A percentile compares a stretch with the other conserved stretches of the same genome.
Evolutionary conservation across 1,139 yeast species (phyloP).

Genomic region (Candida tetrigidarum): DNA sequence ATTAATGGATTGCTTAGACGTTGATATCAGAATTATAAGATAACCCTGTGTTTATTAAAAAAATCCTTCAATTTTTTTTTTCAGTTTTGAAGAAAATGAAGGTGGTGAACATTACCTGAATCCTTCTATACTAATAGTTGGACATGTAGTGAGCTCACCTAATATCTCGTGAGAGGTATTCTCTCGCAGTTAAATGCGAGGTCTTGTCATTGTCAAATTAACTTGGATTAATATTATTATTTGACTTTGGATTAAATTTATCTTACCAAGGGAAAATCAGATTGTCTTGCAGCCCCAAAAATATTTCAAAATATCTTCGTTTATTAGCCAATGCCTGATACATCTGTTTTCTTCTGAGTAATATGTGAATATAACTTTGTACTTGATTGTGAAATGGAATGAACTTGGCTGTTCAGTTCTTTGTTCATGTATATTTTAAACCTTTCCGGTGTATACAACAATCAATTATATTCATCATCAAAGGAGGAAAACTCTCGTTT

Average conservation of each 20-base stretch:
- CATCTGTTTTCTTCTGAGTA: conserved; percentile 55
- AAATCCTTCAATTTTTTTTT: conserved; percentile 6
- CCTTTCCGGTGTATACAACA: conserved; percentile 31
- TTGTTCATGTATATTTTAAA: conserved; percentile 25
- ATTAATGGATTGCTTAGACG: conserved; percentile 15
- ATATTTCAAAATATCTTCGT: conserved; percentile 28
- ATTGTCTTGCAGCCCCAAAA: conserved; percentile 48
- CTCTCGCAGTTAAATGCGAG: conserved; percentile 22
- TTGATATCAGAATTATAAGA: conserved; percentile 8
- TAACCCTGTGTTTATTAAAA: background rate
- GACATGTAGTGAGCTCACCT: conserved; percentile 14
- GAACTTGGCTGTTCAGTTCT: conserved; percentile 54
- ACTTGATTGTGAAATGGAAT: conserved; percentile 40
- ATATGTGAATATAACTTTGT: conserved; percentile 13
- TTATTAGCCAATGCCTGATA: conserved; percentile 50
- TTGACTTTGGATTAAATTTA: conserved; percentile 27
- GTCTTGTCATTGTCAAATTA: conserved; percentile 25
- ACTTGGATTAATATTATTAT: conserved; percentile 18
- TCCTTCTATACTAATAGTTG: background rate
- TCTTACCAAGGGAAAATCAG: conserved; percentile 47
- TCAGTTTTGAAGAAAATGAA: background rate
- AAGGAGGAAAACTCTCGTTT: conserved; percentile 21
- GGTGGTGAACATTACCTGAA: conserved; percentile 16
- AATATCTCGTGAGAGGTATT: conserved; percentile 13
- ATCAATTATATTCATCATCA: conserved; percentile 16